Evolutionary conservation across 2,329 filamentous ascomycete genomes (phyloP).

Genomic region (Alternaria ethzedia): DNA sequence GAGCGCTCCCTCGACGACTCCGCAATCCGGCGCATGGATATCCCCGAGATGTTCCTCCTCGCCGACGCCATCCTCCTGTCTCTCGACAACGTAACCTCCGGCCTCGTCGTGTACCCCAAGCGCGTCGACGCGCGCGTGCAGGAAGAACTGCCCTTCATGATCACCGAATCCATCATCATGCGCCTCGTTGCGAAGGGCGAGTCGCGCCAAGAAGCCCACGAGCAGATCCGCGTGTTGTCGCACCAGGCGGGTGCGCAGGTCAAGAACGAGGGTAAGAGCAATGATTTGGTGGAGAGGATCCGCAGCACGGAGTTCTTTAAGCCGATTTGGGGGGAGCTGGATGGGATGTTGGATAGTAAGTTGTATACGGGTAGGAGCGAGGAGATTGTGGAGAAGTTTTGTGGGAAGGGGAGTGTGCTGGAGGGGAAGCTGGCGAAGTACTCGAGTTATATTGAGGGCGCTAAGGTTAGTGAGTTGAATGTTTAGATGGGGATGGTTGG

Average conservation of each 20-base stretch:
- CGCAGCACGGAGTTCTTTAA: conserved; percentile 74
- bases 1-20: conserved; percentile 80
- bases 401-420: conserved; percentile 23
- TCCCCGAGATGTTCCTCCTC: conserved; percentile 57
- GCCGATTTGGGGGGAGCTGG: conserved; percentile 71
- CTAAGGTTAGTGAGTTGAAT: conserved; percentile 41
- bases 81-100: conserved; percentile 75
- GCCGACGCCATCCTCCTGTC: conserved; percentile 67
- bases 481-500: conserved; percentile 23
- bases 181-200: conserved; percentile 72
- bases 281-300: conserved; percentile 84
- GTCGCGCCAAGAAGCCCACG: conserved; percentile 82
- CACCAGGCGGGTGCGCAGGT: conserved; percentile 76
- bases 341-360: conserved; percentile 69
- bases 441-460: conserved; percentile 52
- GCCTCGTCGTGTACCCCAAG: conserved; percentile 77
- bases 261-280: conserved; percentile 74
- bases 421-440: conserved; percentile 58
- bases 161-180: conserved; percentile 67
- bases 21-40: conserved; percentile 66
- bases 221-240: conserved; percentile 80
- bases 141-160: conserved; percentile 87
- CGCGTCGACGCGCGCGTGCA: conserved; percentile 69
- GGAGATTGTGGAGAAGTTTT: conserved; percentile 34
- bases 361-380: conserved; percentile 63